phyloP scores from a whole-genome alignment of 1,284 basidiomycete genomes.

The Laetiporus sulphureus region DNA sequence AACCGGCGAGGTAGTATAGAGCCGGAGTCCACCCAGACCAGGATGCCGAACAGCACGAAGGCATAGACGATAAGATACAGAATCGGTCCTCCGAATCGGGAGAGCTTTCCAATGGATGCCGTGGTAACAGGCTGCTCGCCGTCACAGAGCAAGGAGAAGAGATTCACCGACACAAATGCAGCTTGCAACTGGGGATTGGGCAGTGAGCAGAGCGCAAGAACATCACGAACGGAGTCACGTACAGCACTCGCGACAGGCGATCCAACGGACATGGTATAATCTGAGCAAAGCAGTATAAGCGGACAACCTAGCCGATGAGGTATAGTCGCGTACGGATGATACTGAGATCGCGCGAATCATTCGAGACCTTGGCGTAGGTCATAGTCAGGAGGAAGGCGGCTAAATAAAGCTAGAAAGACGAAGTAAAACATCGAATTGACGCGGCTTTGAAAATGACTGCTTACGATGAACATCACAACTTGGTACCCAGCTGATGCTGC shows the following conservation, averaged over 20 bases:
- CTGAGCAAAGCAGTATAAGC: constrained; percentile 18
- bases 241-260: constrained; percentile 69
- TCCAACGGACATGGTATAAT: constrained; percentile 62
- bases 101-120: constrained; percentile 44
- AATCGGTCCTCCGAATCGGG: constrained; percentile 69
- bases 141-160: constrained; percentile 71
- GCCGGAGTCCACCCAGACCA: constrained; percentile 60
- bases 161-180: constrained; percentile 66
- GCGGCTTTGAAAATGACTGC: constrained; percentile 20
- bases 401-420: constrained; percentile 53
- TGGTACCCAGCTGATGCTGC: constrained; percentile 72
- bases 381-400: constrained; percentile 61
- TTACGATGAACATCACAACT: constrained; percentile 62
- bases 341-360: constrained; percentile 47
- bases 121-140: constrained; percentile 43
- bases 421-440: too few species aligned
- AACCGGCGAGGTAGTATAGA: constrained; percentile 32
- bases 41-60: constrained; percentile 44
- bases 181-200: constrained; percentile 42
- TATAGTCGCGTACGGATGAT: constrained; percentile 43
- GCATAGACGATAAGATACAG: constrained; percentile 60
- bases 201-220: constrained; percentile 11
- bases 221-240: constrained; percentile 23
- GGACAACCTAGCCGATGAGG: background rate
- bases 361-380: constrained; percentile 61